Evolutionary conservation across 1,284 basidiomycete species (phyloP), one percentile per base, ranked within the genome.

Genomic region (Trametes polyzona): DNA sequence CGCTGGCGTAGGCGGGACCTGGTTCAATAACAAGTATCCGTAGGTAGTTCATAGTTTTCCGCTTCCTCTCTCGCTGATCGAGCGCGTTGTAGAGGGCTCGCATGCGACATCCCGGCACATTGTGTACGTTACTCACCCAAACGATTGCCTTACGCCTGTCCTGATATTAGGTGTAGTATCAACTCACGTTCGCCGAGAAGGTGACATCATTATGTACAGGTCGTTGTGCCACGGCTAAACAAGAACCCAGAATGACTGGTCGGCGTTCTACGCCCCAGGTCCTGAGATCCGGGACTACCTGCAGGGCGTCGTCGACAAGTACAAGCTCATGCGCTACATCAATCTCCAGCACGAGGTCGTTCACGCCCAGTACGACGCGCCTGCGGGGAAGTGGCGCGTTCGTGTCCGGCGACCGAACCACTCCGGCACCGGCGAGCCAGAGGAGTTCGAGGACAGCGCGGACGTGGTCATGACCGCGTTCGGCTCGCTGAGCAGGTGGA

Each of bases 231-330:
- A 21, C 47, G 8, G 37, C 37, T 21, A 17, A 26, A 35, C 24
- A 14, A n/a, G n/a, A n/a, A n/a, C n/a, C n/a, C 30, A 85, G 80
- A 76, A 75, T 12, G 73, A 84, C 63, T 86, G 84, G 84, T 83
- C 83, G 6, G 67, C 77, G 12, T 86, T 84, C 69, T 87, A 84
- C 58, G 78, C 84, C 1, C 73, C 80, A 3, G 84, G 84, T 1
- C 70, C 76, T 4, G 84, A 88, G 68, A 86, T 87, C 41, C 78
- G 73, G 29, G 66, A 69, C 3, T 84, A 87, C 64, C 68, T 87
- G 26, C 74, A 82, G 52, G 69, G 71, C 35, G 74, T 85, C n/a
- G 82, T 79, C 9, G 79, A 83, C 26, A 86, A 84, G 65, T 86
- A 83, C 69, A 77, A 81, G 52, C 74, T 88, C 33, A 69, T 74